Percentiles rank a stretch among this genome's conserved stretches.
Conservation (phyloP, 2,329 filamentous ascomycete genomes). For the Aureobasidium lini region DNA sequence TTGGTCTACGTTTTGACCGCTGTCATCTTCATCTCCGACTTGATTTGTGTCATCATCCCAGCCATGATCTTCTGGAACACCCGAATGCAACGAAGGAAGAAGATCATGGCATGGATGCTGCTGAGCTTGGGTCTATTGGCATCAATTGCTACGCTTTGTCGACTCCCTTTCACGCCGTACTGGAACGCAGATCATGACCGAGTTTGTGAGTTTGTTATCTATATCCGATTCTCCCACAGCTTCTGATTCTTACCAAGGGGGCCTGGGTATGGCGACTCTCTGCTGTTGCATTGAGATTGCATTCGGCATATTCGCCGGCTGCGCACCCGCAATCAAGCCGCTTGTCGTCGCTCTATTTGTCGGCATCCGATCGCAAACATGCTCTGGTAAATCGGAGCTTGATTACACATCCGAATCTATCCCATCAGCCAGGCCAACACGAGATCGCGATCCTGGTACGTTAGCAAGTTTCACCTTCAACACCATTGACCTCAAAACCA, state of each 20-base stretch:
- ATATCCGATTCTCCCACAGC: no score
- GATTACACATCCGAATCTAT: background rate
- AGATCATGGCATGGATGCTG: background rate
- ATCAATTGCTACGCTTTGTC: background rate
- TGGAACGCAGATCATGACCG: background rate
- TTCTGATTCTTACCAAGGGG: background rate
- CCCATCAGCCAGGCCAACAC: background rate
- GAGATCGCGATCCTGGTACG: no score
- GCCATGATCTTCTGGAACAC: background rate
- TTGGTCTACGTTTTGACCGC: background rate
- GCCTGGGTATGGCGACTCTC: background rate
- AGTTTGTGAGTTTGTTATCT: background rate
- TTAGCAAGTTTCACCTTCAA: background rate
- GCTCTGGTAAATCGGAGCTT: background rate
- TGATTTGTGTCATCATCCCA: background rate
- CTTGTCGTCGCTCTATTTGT: background rate
- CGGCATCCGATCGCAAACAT: background rate
- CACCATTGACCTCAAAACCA: background rate
- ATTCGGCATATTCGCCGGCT: background rate
- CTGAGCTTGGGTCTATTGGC: background rate
- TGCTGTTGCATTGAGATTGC: background rate
- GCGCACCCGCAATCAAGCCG: background rate
- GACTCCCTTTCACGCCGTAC: background rate
- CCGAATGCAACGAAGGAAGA: background rate
- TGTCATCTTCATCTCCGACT: background rate